Evolutionary conservation across 1,284 basidiomycete species (phyloP).

Genomic region (Sanghuangporus weigelae): DNA sequence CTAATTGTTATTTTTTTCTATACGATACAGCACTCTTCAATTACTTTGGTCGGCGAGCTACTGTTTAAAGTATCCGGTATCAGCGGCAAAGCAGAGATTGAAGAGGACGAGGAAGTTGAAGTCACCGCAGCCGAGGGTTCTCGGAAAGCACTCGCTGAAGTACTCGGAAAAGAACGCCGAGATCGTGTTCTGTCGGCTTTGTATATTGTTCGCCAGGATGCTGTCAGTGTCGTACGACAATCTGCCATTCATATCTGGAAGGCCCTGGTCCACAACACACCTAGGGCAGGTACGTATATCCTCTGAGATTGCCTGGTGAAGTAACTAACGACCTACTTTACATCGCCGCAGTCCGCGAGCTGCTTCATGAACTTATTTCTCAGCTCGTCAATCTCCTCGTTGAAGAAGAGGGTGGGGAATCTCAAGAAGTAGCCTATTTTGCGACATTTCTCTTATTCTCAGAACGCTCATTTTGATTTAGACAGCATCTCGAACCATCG

Average conservation of each 20-base stretch:
- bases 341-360: conserved; percentile 72
- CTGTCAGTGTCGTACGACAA: conserved; percentile 86
- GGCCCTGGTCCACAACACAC: conserved; percentile 90
- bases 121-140: conserved; percentile 70
- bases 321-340: not conserved
- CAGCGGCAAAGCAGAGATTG: conserved; percentile 83
- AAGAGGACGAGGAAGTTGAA: conserved; percentile 71
- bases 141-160: conserved; percentile 80
- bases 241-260: conserved; percentile 98
- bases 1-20: not conserved
- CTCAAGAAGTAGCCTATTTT: conserved; percentile 70
- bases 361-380: conserved; percentile 82
- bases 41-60: conserved; percentile 93
- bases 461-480: conserved; percentile 26
- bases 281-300: conserved; percentile 59
- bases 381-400: conserved; percentile 76
- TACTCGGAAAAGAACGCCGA: conserved; percentile 84
- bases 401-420: conserved; percentile 69
- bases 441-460: not conserved
- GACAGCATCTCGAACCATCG: conserved; percentile 83
- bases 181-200: conserved; percentile 89
- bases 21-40: conserved; percentile 74
- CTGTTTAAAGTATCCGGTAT: conserved; percentile 99
- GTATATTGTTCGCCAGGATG: conserved; percentile 93
- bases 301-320: not conserved